Percentiles rank a stretch among this genome's conserved stretches.
phyloP scores from a whole-genome alignment of 495 filamentous ascomycete species.

The Mytilinidion resinicola region DNA sequence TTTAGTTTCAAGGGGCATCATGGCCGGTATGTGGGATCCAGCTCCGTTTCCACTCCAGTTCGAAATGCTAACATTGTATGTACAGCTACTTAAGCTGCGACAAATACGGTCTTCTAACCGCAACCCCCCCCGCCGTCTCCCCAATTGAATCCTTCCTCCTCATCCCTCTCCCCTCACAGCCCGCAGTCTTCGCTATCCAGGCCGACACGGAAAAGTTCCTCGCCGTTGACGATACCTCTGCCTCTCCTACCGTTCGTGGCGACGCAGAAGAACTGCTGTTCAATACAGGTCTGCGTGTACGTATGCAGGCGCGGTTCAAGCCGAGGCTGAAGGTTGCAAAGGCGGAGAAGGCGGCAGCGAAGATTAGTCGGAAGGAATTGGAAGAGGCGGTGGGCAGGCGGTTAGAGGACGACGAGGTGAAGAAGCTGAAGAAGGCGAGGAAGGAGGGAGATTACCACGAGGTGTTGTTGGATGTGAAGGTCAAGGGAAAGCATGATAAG shows the following conservation, averaged over 20 bases:
- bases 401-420: conserved; percentile 81
- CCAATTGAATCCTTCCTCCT: conserved; percentile 68
- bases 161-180: conserved; percentile 28
- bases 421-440: conserved; percentile 71
- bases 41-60: background rate
- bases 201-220: conserved; percentile 36
- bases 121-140: conserved; percentile 71
- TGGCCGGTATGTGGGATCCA: conserved; percentile 48
- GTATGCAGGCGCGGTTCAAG: conserved; percentile 94
- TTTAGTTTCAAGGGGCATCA: conserved; percentile 83
- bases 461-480: conserved; percentile 75
- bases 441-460: conserved; percentile 90
- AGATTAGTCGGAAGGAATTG: conserved; percentile 80
- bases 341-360: conserved; percentile 72
- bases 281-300: conserved; percentile 70
- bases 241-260: conserved; percentile 49
- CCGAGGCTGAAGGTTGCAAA: conserved; percentile 69
- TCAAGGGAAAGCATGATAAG: conserved; percentile 96
- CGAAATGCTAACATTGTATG: background rate
- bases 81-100: conserved; percentile 71
- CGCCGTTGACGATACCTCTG: conserved; percentile 28
- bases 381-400: conserved; percentile 72
- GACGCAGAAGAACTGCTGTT: conserved; percentile 67
- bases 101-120: conserved; percentile 69
- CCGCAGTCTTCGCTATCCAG: conserved; percentile 30